Base-by-base conservation (phyloP, 805 yeast species). In the Spencermartinsiella europaea region DNA sequence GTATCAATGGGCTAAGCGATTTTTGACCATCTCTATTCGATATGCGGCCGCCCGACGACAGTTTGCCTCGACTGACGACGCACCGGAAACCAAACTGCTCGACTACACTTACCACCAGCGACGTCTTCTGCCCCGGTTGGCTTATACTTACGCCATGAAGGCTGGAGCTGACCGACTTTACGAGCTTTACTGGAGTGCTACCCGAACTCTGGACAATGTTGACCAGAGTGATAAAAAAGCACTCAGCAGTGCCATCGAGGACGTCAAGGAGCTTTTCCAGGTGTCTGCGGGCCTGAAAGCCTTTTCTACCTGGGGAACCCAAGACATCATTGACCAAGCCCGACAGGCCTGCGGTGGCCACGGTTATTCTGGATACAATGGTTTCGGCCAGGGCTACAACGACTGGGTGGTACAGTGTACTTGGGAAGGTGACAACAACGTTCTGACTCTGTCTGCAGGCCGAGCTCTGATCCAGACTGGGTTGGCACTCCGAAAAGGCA, bases 341-440 rank as follows among this genome's bases (percentile, higher is more conserved):
- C 79, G 97, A 69, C 97, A 90, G 68, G 75, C 95, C 1, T 89
- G 96, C 67, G 96, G 97, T 64, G 97, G 97, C 27, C 96, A 86
- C 67, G 97, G 97, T 35, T 90, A 90, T 69, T 87, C 95, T 20
- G 80, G 89, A n/a, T 90, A 90, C 67, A 80, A 87, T 54, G 95
- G 90, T 1, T 85, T 90, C 63, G 96, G 95, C 35, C 86, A 83
- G 63, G 89, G 89, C 10, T 87, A 80, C 71, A 76, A 77, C 52
- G 97, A 90, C 65, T 91, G 95, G 87, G 96, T 85, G n/a, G 96
- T 90, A 35, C 96, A 90, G 70, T 89, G 96, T 68, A 90, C 97
- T 16, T 90, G 97, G 97, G 97, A 90, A 71, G 97, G 97, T 66
- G 97, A 90, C 67, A 90, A 90, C 71, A 89, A 81, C 60, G 83